These are phyloP conservation scores for Bromus sterilis DNA, from an alignment of 176 grass and related monocot species.

Conservation along the genomic window DNA sequence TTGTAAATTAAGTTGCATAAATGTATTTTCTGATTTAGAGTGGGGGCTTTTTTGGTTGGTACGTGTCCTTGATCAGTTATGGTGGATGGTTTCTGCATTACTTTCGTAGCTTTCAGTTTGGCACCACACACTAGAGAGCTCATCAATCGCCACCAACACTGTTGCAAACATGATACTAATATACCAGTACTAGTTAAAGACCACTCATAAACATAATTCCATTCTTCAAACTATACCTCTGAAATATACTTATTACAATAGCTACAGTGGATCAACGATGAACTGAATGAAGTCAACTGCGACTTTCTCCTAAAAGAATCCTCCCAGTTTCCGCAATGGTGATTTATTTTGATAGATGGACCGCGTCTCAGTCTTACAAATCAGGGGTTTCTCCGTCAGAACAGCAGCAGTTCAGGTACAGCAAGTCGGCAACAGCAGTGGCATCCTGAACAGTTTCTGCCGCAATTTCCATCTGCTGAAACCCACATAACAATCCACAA, in stretches of 20 bases:
- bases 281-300: background rate
- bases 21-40: background rate
- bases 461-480: background rate
- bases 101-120: background rate
- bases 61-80: background rate
- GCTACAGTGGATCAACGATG: background rate
- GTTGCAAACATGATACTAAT: background rate
- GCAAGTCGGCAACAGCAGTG: background rate
- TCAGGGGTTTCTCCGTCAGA: background rate
- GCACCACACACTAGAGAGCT: background rate
- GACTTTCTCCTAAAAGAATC: background rate
- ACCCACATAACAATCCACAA: background rate
- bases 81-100: background rate
- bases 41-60: background rate
- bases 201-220: background rate
- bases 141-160: background rate
- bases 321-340: background rate
- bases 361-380: background rate
- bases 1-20: background rate
- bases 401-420: background rate
- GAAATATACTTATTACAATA: background rate
- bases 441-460: background rate
- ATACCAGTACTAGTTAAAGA: background rate
- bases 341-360: background rate
- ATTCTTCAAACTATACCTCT: background rate